Conservation (phyloP, 495 filamentous ascomycete species). For the Neurospora hispaniola region DNA sequence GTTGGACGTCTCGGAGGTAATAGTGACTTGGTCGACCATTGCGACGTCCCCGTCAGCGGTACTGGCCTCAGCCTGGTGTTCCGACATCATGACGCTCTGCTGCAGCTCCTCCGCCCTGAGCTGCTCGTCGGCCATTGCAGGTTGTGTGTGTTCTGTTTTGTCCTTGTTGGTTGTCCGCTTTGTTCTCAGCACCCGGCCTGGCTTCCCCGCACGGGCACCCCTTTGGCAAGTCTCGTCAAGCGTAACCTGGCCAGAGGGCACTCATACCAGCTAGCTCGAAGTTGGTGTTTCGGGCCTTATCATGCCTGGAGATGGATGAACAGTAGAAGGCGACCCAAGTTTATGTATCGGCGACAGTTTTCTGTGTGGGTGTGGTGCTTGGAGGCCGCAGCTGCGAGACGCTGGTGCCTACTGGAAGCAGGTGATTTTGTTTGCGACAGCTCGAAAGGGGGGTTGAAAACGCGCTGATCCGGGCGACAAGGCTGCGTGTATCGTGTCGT, state of each 20-base stretch:
- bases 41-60: conserved; percentile 16
- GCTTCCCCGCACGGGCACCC: conserved; percentile 1
- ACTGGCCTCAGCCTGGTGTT: conserved; percentile 24
- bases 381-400: neutral
- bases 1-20: conserved; percentile 21
- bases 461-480: conserved; percentile 1
- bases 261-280: conserved; percentile 11
- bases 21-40: conserved; percentile 26
- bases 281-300: neutral
- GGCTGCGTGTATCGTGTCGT: neutral
- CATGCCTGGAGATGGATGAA: conserved; percentile 14
- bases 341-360: neutral
- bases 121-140: conserved; percentile 35
- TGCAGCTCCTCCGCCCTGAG: conserved; percentile 42
- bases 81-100: conserved; percentile 36
- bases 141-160: conserved; percentile 5
- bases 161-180: conserved; percentile 1
- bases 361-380: neutral
- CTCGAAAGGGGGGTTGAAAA: neutral
- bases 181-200: neutral
- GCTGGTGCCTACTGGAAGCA: neutral
- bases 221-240: conserved; percentile 11
- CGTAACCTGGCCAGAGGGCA: conserved; percentile 7
- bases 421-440: neutral
- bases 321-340: neutral